These are phyloP conservation scores for Anisodus acutangulus DNA, from an alignment of 257 asterid species.

Conservation along the genomic window DNA sequence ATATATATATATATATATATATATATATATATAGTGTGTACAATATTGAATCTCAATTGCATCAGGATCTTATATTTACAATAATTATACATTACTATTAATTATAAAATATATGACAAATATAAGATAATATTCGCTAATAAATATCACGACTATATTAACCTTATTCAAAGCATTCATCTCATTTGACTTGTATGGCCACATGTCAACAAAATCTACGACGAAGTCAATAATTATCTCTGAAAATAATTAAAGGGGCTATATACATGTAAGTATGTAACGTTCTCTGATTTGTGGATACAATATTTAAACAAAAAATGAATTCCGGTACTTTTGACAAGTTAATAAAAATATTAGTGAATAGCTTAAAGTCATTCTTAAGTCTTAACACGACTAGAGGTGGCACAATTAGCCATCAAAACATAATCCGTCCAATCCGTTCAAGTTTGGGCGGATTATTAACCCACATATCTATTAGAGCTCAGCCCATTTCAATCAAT, in stretches of 20 bases:
- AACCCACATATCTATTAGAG: too few relatives aligned
- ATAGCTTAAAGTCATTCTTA: not conserved
- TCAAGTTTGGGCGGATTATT: too few relatives aligned
- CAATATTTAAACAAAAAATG: not conserved
- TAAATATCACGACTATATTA: not conserved
- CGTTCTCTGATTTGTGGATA: conserved; percentile 1
- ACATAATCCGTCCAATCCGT: too few relatives aligned
- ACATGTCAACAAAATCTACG: conserved; percentile 12
- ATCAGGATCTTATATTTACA: too few relatives aligned
- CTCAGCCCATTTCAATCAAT: too few relatives aligned
- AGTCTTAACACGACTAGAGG: not conserved
- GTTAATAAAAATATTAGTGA: not conserved
- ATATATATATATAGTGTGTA: too few relatives aligned
- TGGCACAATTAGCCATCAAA: too few relatives aligned
- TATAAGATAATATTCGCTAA: not conserved
- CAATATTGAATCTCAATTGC: too few relatives aligned
- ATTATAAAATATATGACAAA: too few relatives aligned
- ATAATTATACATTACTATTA: too few relatives aligned
- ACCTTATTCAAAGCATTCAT: conserved; percentile 24
- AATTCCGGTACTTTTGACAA: not conserved
- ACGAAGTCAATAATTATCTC: not conserved
- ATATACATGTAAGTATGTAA: not conserved
- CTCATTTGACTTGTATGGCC: conserved; percentile 5
- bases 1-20: too few relatives aligned
- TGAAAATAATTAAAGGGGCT: not conserved